Base-by-base conservation (phyloP, 2,329 filamentous ascomycete genomes). In the Scytalidium lignicola region DNA sequence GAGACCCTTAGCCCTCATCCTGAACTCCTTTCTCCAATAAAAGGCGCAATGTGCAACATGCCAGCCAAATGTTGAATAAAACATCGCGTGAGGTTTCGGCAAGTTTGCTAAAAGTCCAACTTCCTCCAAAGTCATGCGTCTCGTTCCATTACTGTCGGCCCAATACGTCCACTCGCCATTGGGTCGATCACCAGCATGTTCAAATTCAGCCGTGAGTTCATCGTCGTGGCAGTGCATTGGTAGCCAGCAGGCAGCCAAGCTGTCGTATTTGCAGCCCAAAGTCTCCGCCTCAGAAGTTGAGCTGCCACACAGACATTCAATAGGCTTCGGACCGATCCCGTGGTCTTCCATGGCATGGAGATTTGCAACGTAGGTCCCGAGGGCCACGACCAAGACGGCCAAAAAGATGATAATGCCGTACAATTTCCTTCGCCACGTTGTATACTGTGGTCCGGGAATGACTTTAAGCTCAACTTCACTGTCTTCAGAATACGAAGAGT, bases 201-300 rank as follows among this genome's bases (percentile, higher is more conserved):
- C 61, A 44, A 68, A 70, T 46, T 66, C 59, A 2, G 56, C 55
- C 1, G 62, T 65, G 3, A 69, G 58, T 21, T 65, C 62, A 12
- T 63, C 55, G 48, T 68, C 65, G 8, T 57, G 60, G 46, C 67
- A 70, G 21, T 64, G 54, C 0, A 53, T 49, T 3, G 65, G 67
- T 1, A 70, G 58, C 67, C 66, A 70, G 9, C 66, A 58, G 3
- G 64, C 57, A 1, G 65, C 56, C 13, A 70, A 54, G 4, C 62
- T 55, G 49, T 69, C 68, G 54, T 64, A 70, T 21, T 56, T 55
- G 56, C 67, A 70, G 17, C 55, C 51, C 3, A 60, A 48, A 2
- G 56, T 7, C 3, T 50, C 29, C 0, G 67, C 67, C 51, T 69
- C 59, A 2, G 44, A 43, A 6, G 59, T 53, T 3, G 61, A 58